Evolutionary conservation across 2,329 filamentous ascomycete genomes (phyloP).

Genomic region (Cadophora sp.): DNA sequence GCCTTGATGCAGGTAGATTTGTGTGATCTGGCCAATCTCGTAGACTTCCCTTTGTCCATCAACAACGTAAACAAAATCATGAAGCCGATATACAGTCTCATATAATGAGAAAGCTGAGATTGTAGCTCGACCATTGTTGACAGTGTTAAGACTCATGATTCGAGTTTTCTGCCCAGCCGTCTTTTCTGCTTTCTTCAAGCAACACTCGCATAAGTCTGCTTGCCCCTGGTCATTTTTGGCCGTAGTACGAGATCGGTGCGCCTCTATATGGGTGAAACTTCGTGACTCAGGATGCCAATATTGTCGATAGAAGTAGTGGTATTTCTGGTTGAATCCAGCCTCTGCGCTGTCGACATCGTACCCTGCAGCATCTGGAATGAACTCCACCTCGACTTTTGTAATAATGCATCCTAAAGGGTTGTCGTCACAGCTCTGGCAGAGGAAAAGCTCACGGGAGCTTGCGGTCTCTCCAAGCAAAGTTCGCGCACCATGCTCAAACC

Average conservation of each 20-base stretch:
- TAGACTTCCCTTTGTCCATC: constrained; percentile 11
- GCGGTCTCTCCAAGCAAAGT: constrained; percentile 29
- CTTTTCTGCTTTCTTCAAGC: not conserved
- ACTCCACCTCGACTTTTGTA: constrained; percentile 29
- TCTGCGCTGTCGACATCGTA: not conserved
- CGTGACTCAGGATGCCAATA: constrained; percentile 8
- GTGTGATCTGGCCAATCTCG: constrained; percentile 28
- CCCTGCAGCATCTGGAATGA: not conserved
- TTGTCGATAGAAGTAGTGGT: constrained; percentile 26
- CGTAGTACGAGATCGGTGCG: no score
- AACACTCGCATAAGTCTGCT: not conserved
- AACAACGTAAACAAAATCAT: constrained; percentile 30
- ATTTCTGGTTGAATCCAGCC: not conserved
- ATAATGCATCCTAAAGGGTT: constrained; percentile 15
- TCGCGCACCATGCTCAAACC: constrained; percentile 29
- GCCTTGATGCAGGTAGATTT: not conserved
- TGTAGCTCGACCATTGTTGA: not conserved
- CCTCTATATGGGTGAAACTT: constrained; percentile 16
- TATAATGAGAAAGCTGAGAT: not conserved
- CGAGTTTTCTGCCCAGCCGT: not conserved
- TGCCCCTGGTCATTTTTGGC: not conserved
- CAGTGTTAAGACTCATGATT: not conserved
- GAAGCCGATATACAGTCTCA: constrained; percentile 7
- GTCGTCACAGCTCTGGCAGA: constrained; percentile 26
- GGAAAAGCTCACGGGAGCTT: constrained; percentile 30